These are phyloP conservation scores for Raphanus raphanistrum DNA, from an alignment of 345 rosid species.

Conservation along the genomic window DNA sequence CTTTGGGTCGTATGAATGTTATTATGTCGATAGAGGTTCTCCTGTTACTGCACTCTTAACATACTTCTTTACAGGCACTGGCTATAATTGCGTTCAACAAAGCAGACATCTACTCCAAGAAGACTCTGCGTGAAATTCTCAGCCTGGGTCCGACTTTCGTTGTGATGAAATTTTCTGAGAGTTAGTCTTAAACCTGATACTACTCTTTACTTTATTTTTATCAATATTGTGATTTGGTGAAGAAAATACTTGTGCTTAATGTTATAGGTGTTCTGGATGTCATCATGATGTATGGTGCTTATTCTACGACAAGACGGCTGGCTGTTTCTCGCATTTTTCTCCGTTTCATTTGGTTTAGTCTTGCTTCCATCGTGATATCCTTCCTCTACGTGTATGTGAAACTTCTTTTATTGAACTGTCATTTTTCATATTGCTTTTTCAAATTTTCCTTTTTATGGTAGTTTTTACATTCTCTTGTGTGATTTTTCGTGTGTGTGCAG, in stretches of 20 bases:
- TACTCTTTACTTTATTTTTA: neutral
- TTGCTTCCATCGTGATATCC: conserved; percentile 71
- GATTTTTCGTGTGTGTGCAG: conserved; percentile 44
- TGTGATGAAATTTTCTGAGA: conserved; percentile 88
- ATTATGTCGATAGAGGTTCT: neutral
- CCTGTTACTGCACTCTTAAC: conserved; percentile 25
- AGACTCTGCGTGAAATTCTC: conserved; percentile 65
- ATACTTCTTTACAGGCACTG: conserved; percentile 59
- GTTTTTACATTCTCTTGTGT: conserved; percentile 17
- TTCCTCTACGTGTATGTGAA: conserved; percentile 89
- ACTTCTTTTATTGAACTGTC: conserved; percentile 6
- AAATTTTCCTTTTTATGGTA: conserved; percentile 1
- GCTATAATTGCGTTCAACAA: conserved; percentile 81
- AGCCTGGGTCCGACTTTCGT: conserved; percentile 97
- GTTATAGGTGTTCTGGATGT: conserved; percentile 82
- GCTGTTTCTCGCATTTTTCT: conserved; percentile 86
- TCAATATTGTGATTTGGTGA: conserved; percentile 2
- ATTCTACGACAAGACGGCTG: conserved; percentile 73
- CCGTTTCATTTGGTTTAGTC: conserved; percentile 79
- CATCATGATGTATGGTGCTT: conserved; percentile 95
- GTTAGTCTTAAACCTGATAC: conserved; percentile 46
- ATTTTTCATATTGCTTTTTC: conserved; percentile 18
- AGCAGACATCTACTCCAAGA: conserved; percentile 48
- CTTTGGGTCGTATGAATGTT: conserved; percentile 1
- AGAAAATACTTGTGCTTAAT: conserved; percentile 18